These are phyloP conservation scores for Exserohilum turcica DNA, from an alignment of 2,329 filamentous ascomycete species.

Conservation along the genomic window DNA sequence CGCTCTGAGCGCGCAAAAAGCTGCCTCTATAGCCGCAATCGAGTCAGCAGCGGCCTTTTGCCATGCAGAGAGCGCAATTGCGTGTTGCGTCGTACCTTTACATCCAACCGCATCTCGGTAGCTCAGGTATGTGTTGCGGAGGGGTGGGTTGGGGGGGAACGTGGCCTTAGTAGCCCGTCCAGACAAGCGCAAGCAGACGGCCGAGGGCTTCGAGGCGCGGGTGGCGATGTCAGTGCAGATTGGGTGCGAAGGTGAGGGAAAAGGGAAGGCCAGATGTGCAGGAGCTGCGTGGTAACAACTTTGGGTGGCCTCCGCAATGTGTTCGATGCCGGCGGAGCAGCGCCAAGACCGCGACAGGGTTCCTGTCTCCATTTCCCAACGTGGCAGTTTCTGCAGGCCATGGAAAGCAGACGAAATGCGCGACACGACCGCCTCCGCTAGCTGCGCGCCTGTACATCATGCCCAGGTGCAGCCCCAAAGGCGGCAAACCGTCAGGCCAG, in stretches of 20 bases:
- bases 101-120: conserved; percentile 52
- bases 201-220: conserved; percentile 1
- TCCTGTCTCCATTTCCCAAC: conserved; percentile 27
- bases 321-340: conserved; percentile 28
- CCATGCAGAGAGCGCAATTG: background rate
- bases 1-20: conserved; percentile 89
- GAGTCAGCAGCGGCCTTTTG: conserved; percentile 43
- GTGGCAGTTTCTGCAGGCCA: conserved; percentile 22
- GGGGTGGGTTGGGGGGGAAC: conserved; percentile 40
- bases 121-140: conserved; percentile 34
- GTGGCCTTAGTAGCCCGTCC: conserved; percentile 49
- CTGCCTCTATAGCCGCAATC: conserved; percentile 66
- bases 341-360: conserved; percentile 40
- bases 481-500: background rate
- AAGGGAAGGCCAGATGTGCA: background rate
- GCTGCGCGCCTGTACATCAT: conserved; percentile 1
- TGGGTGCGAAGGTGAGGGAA: background rate
- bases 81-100: conserved; percentile 46
- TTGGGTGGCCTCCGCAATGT: conserved; percentile 25
- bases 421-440: conserved; percentile 23
- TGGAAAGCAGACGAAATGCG: conserved; percentile 31
- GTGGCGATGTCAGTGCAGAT: background rate
- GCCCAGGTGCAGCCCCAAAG: background rate
- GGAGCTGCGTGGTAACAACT: conserved; percentile 5
- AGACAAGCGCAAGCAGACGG: conserved; percentile 22